These are phyloP conservation scores for Rhizopogon hawkerae DNA, from an alignment of 1,284 basidiomycete species.

Conservation along the genomic window DNA sequence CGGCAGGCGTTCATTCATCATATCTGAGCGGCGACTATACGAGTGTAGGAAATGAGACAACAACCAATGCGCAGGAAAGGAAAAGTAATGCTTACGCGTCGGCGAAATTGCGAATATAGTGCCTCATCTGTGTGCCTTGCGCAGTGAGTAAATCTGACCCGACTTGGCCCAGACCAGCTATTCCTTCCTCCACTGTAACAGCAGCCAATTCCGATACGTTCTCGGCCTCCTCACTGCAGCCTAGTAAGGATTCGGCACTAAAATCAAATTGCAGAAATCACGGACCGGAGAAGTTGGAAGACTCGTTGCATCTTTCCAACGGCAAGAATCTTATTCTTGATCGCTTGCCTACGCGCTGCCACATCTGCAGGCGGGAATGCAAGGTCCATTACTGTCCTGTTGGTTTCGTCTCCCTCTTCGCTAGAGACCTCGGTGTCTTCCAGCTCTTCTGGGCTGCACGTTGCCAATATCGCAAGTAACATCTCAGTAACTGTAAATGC, in stretches of 20 bases:
- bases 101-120: slow-evolving; percentile 81
- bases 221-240: slow-evolving; percentile 86
- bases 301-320: slow-evolving; percentile 89
- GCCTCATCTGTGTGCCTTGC: slow-evolving; percentile 58
- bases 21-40: slow-evolving; percentile 76
- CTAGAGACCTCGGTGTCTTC: slow-evolving; percentile 53
- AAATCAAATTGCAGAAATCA: slow-evolving; percentile 7
- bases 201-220: slow-evolving; percentile 82
- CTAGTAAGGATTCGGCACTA: not conserved
- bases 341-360: slow-evolving; percentile 56
- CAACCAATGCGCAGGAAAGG: no score
- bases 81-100: slow-evolving; percentile 66
- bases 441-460: slow-evolving; percentile 92
- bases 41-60: not conserved
- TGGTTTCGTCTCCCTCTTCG: slow-evolving; percentile 32
- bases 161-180: slow-evolving; percentile 14
- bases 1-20: slow-evolving; percentile 90
- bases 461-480: slow-evolving; percentile 90
- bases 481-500: slow-evolving; percentile 77
- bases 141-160: slow-evolving; percentile 50
- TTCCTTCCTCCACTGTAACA: slow-evolving; percentile 34
- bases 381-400: slow-evolving; percentile 24
- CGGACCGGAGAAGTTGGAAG: slow-evolving; percentile 80
- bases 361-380: slow-evolving; percentile 36
- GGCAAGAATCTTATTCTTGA: slow-evolving; percentile 94